Conservation (phyloP, 23 red algal genomes). For the Gracilaria gracilis region DNA sequence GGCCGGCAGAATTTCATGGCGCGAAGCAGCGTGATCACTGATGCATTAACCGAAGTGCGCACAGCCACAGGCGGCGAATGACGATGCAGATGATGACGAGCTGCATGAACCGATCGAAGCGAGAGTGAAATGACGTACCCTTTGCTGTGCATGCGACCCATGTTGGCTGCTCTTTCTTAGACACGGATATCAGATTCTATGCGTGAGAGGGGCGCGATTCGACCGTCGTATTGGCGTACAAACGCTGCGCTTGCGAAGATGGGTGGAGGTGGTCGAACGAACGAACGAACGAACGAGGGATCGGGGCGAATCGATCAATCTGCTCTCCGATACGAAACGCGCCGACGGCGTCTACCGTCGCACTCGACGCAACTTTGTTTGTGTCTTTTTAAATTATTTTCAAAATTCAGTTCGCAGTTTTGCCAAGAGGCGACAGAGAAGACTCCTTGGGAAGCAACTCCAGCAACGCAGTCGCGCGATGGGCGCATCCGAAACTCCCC, state of each 20-base stretch:
- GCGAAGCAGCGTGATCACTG: too few relatives aligned
- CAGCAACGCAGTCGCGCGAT: not conserved
- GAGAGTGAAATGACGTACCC: constrained; percentile 65
- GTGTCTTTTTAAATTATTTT: not conserved
- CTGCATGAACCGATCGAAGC: not conserved
- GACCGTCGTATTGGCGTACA: not conserved
- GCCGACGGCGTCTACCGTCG: constrained; percentile 14
- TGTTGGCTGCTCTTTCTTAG: constrained; percentile 52
- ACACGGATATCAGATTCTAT: not conserved
- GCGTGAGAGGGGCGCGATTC: not conserved
- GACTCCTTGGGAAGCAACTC: not conserved
- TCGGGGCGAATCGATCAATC: too few relatives aligned
- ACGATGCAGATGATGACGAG: not conserved
- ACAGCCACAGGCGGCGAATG: too few relatives aligned
- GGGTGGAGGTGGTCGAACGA: too few relatives aligned
- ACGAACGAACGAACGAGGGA: too few relatives aligned
- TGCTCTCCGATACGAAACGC: not conserved
- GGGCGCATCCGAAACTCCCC: too few relatives aligned
- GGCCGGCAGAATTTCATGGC: too few relatives aligned
- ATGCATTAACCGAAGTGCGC: too few relatives aligned
- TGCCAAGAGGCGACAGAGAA: not conserved
- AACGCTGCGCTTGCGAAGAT: not conserved
- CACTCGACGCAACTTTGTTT: not conserved
- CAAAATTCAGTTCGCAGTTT: not conserved
- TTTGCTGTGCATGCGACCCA: constrained; percentile 99